phyloP scores from a whole-genome alignment of 257 asterid genomes.

The Scutellaria galericulata region DNA sequence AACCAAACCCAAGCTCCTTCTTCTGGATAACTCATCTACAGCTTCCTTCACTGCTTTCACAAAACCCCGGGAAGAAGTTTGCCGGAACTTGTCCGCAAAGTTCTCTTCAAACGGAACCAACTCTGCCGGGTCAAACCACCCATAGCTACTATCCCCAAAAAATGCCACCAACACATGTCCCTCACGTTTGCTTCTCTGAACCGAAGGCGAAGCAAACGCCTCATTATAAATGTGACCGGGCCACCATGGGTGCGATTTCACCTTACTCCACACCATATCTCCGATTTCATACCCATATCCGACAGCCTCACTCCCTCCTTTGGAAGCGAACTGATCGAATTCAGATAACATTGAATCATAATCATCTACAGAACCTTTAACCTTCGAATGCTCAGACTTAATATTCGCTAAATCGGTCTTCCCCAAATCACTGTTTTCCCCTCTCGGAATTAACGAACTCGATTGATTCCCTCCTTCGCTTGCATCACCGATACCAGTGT shows the following conservation, averaged over 20 bases:
- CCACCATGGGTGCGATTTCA: constrained; percentile 99
- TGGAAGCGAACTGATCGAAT: constrained; percentile 65
- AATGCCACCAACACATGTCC: constrained; percentile 90
- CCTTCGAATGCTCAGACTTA: constrained; percentile 33
- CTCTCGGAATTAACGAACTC: constrained; percentile 24
- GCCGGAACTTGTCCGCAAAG: constrained; percentile 75
- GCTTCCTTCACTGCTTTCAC: constrained; percentile 88
- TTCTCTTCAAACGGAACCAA: constrained; percentile 76
- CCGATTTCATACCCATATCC: constrained; percentile 78
- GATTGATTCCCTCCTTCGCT: constrained; percentile 37
- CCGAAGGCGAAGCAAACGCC: constrained; percentile 67
- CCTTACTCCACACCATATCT: constrained; percentile 98
- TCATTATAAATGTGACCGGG: constrained; percentile 85
- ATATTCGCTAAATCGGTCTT: constrained; percentile 22
- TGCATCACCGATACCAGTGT: constrained; percentile 17
- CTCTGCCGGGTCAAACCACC: constrained; percentile 87
- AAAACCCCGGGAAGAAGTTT: constrained; percentile 59
- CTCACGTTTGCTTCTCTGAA: constrained; percentile 69
- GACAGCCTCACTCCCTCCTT: constrained; percentile 51
- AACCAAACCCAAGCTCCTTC: constrained; percentile 73
- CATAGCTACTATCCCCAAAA: constrained; percentile 90
- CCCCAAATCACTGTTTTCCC: background rate
- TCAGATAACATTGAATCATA: constrained; percentile 54
- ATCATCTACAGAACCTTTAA: constrained; percentile 31
- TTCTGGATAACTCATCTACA: constrained; percentile 72